Base-by-base conservation (phyloP, 2,329 filamentous ascomycete genomes). In the Pezicula rhizophila region DNA sequence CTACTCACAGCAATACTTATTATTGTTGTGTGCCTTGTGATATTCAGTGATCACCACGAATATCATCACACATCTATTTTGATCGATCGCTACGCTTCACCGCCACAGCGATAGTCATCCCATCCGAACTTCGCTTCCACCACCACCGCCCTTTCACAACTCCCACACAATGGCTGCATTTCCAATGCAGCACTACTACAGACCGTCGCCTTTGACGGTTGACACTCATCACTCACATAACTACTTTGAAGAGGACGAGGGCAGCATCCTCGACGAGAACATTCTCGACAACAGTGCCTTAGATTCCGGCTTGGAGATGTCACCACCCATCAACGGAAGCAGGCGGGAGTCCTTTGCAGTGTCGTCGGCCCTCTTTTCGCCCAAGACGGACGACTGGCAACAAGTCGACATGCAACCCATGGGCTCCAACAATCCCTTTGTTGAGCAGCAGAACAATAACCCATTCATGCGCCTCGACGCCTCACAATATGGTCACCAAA, bases 391-490 rank as follows among this genome's bases (percentile, higher is more conserved):
- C 59, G 71, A 81, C 57, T 84, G 80, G 80, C 76, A 79, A 52
- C 75, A 78, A 14, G 75, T 82, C 51, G 80, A 84, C 53, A 81
- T 84, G 79, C 79, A 82, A 65, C 78, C 78, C 14, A 69, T 80
- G 48, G 75, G 77, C 12, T 82, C 80, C 49, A 82, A 79, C 67
- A 82, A 82, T 68, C 77, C 80, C 34, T 84, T 82, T 69, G 65
- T 79, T 60, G 77, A 65, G 39, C 72, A 68, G 45, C 68, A 71
- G 61, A 75, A 70, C 70, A 80, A 75, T 70, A 82, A 82, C 69
- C 80, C 80, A 44, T 91, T 87, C 71, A 77, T 84, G 70, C 80
- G 81, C 51, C 73, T 84, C 54, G 76, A 80, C 49, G 73, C 76
- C 54, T 65, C 65, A 48, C 76, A 79, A 54, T 65, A 60, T 41